Evolutionary conservation across 176 grass and related monocot species (phyloP), one percentile per base, ranked within the genome.

Genomic region (Triticum dicoccoides): DNA sequence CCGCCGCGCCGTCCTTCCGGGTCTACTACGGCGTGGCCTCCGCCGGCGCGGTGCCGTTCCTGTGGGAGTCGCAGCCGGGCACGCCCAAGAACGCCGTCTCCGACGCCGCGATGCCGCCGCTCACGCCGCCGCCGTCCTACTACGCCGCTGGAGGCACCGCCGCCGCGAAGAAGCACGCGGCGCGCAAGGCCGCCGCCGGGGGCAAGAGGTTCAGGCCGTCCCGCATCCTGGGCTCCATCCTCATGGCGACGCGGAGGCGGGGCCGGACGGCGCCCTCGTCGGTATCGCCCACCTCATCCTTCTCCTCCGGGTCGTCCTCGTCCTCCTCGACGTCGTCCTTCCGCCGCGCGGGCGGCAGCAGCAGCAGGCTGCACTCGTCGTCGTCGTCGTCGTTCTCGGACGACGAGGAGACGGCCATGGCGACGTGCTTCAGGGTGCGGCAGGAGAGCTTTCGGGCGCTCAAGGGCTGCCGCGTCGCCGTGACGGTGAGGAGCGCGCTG

Each of bases 21-120:
- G 95, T 97, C 33, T 97, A 97, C 90, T 97, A 97, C 77, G 88
- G 95, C 76, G 90, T 89, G 51, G 86, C 92, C 11, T 88, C 92
- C 2, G 82, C 92, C 4, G 95, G 92, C 20, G 82, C 95, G 6
- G 92, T 97, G 59, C 95, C 92, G 3, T 97, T 97, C 88, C 11
- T 92, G 37, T 97, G 95, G 95, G 95, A 97, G 77, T 92, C 95
- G 23, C 92, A 92, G 87, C 95, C 95, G n/a, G 95, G 95, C 24
- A 97, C 88, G 12, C 95, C 95, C 68, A 97, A 97, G 84, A 83
- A 92, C 77, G 51, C 86, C 80, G 5, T 61, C 47, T 69, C 70
- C 58, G 34, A 80, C 2, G 11, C 32, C 62, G 20, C 76, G 9
- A 61, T 82, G 23, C 83, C 86, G 18, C 95, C 92, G 9, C 89